Percentiles rank a stretch among this genome's conserved stretches.
phyloP scores from a whole-genome alignment of 2,329 filamentous ascomycete genomes.

The Colletotrichum tropicicola region DNA sequence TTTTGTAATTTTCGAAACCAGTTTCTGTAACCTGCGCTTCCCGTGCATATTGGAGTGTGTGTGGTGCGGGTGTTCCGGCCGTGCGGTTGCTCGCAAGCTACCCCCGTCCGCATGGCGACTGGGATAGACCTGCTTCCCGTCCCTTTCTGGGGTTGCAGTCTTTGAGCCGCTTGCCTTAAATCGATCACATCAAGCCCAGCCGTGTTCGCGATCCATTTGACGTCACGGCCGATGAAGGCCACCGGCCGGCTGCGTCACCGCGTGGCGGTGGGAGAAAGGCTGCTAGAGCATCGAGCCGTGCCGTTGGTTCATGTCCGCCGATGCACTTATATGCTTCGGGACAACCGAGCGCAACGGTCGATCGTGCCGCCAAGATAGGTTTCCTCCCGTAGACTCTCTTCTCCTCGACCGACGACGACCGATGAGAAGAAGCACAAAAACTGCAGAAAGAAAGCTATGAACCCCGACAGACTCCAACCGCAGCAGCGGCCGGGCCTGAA shows the following conservation, averaged over 20 bases:
- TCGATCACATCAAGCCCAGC: background rate
- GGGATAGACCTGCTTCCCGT: background rate
- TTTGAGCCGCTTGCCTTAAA: background rate
- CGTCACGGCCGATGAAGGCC: conserved; percentile 13
- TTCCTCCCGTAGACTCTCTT: background rate
- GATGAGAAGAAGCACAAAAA: background rate
- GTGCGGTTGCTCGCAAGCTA: conserved; percentile 11
- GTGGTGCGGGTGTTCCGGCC: background rate
- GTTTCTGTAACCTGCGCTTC: conserved; percentile 19
- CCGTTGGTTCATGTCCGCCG: background rate
- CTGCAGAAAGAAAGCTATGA: background rate
- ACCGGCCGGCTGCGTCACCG: conserved; percentile 13
- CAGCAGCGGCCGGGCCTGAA: conserved; percentile 14
- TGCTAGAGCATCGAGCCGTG: background rate
- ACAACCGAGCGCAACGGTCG: background rate
- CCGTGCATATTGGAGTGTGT: background rate
- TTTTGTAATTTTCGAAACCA: conserved; percentile 24
- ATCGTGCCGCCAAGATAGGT: background rate
- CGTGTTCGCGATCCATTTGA: conserved; percentile 5
- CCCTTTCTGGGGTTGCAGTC: background rate
- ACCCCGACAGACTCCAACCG: background rate
- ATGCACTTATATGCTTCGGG: conserved; percentile 18
- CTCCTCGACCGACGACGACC: background rate
- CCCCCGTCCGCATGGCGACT: background rate
- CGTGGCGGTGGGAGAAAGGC: background rate